A percentile compares a stretch with the other conserved stretches of the same genome.
Conservation (phyloP, 164 flowering plant genomes). For the Liquidambar formosana region DNA sequence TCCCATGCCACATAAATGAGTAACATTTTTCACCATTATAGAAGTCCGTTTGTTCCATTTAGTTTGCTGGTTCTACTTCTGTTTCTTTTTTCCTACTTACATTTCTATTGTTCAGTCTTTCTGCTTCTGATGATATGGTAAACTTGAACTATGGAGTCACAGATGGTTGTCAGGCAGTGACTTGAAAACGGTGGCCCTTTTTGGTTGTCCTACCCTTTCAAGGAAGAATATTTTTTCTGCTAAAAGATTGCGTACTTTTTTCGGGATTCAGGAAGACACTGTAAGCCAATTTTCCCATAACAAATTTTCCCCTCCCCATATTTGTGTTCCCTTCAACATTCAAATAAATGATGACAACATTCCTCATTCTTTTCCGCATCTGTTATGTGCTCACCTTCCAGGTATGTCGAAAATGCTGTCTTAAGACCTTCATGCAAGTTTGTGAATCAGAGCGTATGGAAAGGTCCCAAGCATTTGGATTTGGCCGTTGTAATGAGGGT, state of each 20-base stretch:
- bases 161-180: slow-evolving; percentile 80
- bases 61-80: neutral
- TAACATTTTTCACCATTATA: neutral
- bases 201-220: slow-evolving; percentile 74
- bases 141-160: slow-evolving; percentile 13
- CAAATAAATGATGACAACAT: neutral
- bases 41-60: neutral
- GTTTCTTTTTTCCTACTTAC: neutral
- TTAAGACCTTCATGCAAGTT: slow-evolving; percentile 61
- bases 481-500: slow-evolving; percentile 53
- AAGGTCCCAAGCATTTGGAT: slow-evolving; percentile 32
- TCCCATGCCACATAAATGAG: neutral
- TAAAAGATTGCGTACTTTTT: slow-evolving; percentile 63
- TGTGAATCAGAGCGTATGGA: slow-evolving; percentile 45
- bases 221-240: slow-evolving; percentile 59
- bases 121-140: neutral
- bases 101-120: neutral
- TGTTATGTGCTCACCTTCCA: slow-evolving; percentile 26
- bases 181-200: slow-evolving; percentile 65
- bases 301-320: neutral
- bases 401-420: slow-evolving; percentile 69
- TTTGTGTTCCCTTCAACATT: neutral
- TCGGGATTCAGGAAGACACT: slow-evolving; percentile 59
- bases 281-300: slow-evolving; percentile 37
- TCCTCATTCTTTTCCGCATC: neutral